phyloP scores from a whole-genome alignment of 371 early-diverging fungal species.

The Gilbertella persicaria region DNA sequence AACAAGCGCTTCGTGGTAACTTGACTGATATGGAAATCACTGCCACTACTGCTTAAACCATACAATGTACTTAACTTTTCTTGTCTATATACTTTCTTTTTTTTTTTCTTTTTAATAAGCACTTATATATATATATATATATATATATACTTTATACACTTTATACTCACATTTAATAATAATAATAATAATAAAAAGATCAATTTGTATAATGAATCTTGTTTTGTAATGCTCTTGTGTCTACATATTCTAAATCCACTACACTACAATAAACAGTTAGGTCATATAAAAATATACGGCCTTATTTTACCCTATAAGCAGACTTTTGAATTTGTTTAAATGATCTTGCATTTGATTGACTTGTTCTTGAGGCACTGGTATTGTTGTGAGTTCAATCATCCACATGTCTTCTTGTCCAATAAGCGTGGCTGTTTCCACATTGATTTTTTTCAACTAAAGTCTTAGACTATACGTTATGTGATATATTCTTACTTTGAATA shows the following conservation, averaged over 20 bases:
- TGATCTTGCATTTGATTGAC: constrained; percentile 53
- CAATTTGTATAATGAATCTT: constrained; percentile 40
- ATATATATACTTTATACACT: neutral
- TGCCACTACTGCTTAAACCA: constrained; percentile 18
- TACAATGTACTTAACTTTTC: neutral
- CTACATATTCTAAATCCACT: constrained; percentile 51
- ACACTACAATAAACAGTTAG: constrained; percentile 21
- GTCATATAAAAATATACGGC: neutral
- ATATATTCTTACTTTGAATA: constrained; percentile 38
- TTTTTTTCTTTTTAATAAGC: constrained; percentile 1
- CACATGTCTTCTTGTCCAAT: constrained; percentile 37
- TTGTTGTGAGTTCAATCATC: constrained; percentile 47
- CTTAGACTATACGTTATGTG: neutral
- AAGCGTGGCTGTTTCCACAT: constrained; percentile 31
- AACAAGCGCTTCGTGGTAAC: constrained; percentile 93
- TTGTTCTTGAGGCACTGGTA: constrained; percentile 47
- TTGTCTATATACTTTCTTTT: neutral
- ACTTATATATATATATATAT: constrained; percentile 4
- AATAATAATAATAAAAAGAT: constrained; percentile 2
- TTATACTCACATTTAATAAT: neutral
- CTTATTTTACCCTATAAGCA: constrained; percentile 42
- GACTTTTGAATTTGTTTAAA: constrained; percentile 38
- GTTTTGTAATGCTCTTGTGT: constrained; percentile 51
- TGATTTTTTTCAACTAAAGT: constrained; percentile 36
- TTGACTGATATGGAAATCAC: constrained; percentile 55